Evolutionary conservation across 495 filamentous ascomycete genomes (phyloP).

Genomic region (Terfezia boudieri): DNA sequence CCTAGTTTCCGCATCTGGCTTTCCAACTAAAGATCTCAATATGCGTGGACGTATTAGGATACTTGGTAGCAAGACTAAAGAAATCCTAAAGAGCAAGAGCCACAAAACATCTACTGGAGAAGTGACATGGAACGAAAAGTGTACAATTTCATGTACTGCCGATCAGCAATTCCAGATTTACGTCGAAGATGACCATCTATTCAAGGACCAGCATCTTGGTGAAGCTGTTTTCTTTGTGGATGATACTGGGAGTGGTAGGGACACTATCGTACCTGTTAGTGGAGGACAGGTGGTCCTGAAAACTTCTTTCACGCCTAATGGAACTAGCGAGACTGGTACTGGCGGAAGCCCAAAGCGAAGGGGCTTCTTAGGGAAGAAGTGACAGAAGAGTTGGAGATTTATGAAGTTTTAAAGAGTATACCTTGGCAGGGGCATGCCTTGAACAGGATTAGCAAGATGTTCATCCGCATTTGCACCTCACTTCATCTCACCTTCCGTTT

Average conservation of each 20-base stretch:
- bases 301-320: conserved; percentile 32
- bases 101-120: conserved; percentile 39
- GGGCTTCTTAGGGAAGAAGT: conserved; percentile 22
- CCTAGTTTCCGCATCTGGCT: conserved; percentile 57
- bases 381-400: too few species aligned
- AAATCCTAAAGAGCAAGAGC: conserved; percentile 70
- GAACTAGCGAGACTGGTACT: conserved; percentile 1
- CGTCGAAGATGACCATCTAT: conserved; percentile 62
- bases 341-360: conserved; percentile 13
- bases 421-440: too few species aligned
- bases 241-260: conserved; percentile 47
- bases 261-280: conserved; percentile 53
- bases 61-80: conserved; percentile 38
- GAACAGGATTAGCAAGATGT: too few species aligned
- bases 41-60: conserved; percentile 56
- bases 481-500: too few species aligned
- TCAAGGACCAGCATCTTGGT: conserved; percentile 60
- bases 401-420: too few species aligned
- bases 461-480: too few species aligned
- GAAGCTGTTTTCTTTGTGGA: conserved; percentile 76
- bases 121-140: conserved; percentile 53
- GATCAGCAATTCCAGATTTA: conserved; percentile 70
- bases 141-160: conserved; percentile 52
- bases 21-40: conserved; percentile 44
- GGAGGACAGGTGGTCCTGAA: conserved; percentile 42